Base-by-base conservation (phyloP, 768 basidiomycete genomes). In the Rhizopogon salebrosus region DNA sequence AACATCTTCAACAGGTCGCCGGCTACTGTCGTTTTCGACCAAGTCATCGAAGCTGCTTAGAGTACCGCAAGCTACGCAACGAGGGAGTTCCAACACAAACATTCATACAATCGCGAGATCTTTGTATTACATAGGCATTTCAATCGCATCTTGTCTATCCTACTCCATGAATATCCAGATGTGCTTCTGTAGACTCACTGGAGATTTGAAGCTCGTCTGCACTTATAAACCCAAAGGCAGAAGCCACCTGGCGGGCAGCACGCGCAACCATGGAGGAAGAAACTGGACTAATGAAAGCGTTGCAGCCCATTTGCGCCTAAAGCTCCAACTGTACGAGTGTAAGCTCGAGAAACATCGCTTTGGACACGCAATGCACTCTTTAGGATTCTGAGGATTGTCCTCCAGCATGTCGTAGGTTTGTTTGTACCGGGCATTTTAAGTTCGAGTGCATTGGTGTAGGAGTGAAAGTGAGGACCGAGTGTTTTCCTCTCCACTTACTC, bases 221-320 rank as follows among this genome's bases (percentile, higher is more conserved):
- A 29, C 67, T 79, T 13, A 74, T 81, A 37, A 86, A 76, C 1
- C 76, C 72, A 57, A 87, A 83, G 20, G 79, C 69, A 4, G 59
- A 49, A 1, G 70, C 80, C 0, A 88, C 62, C 40, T 79, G 71
- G 1, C 57, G 58, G 0, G 72, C 70, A 0, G 85, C 85, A 0
- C 85, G 85, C 0, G 86, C 81, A 2, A 87, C 72, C 80, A 85
- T 86, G 2, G 84, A 79, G 1, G 86, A 88, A 0, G 85, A 80
- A 2, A 87, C 71, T 0, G 85, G 84, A n/a, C 74, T 75, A 50
- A 85, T 82, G 61, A 85, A 82, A 0, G 84, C 83, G 81, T 84
- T 0, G 80, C 80, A 1, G 73, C 76, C 83, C 82, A 84, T 74
- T 83, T 85, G 57, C 71, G 71, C 27, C 64, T 69, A 49, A 70